These are phyloP conservation scores for Diaporthe sp. DNA, from an alignment of 2,329 filamentous ascomycete species.

Conservation along the genomic window DNA sequence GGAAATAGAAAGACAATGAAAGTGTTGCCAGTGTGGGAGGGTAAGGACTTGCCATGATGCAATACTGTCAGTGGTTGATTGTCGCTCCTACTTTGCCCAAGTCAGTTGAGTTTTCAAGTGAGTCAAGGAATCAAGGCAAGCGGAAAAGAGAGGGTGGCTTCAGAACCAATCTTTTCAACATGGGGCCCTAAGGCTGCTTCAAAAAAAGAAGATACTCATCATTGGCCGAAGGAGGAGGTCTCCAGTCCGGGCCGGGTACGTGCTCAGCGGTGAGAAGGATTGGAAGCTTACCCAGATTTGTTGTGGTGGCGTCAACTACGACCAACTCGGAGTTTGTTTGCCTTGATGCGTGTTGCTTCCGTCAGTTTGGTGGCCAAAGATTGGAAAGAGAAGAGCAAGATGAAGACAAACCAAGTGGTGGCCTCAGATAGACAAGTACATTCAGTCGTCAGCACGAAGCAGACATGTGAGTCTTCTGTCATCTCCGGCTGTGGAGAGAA, in stretches of 20 bases:
- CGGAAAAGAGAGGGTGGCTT: fast-evolving
- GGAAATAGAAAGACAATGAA: neutral
- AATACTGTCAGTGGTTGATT: neutral
- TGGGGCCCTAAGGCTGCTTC: neutral
- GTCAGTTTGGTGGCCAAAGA: neutral
- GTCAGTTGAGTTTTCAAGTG: neutral
- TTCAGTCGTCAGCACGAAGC: neutral
- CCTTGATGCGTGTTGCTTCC: neutral
- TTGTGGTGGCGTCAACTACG: neutral
- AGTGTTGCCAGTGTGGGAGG: neutral
- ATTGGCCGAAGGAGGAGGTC: neutral
- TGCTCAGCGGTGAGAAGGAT: neutral
- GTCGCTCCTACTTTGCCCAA: neutral
- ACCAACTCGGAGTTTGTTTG: neutral
- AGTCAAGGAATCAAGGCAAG: neutral
- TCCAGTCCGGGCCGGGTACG: neutral
- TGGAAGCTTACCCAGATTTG: neutral
- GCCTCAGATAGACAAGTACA: neutral
- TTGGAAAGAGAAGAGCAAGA: neutral
- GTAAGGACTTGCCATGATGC: neutral
- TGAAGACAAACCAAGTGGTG: too few relatives aligned
- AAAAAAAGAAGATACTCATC: neutral
- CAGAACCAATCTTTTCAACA: neutral
- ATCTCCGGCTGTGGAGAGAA: neutral
- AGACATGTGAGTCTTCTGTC: neutral